Evolutionary conservation across 1,284 basidiomycete species (phyloP), one percentile per base, ranked within the genome.

Genomic region (Fomitopsis palustris): DNA sequence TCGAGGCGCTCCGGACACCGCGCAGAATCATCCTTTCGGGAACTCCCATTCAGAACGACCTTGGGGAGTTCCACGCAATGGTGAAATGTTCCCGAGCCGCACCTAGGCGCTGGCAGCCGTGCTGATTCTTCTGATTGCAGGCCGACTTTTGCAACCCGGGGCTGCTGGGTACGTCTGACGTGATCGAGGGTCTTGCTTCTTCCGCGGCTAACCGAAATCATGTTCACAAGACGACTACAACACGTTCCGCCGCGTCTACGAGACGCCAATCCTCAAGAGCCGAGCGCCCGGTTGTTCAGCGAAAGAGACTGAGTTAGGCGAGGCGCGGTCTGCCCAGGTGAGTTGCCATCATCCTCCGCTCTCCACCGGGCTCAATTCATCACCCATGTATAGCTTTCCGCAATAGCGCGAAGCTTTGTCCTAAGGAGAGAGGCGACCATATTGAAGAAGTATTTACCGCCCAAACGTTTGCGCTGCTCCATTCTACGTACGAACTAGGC

Each of bases 1-100:
- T 98, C 69, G 87, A 92, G 62, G 82, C 84, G 16, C 77, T 99
- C 39, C 79, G 78, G 56, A 94, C 92, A 1, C 81, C 81, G 4
- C 80, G 92, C 25, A 79, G 93, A 45, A 82, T 95, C 60, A 96
- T 99, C 55, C 79, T 99, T 3, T 96, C 96, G 0, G 97, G 97
- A 19, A 99, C 97, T 2, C 97, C 97, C 0, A 94, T 99, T 49
- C 94, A 99, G 74, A 99, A 99, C 72, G 94, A 98, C 71, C 78
- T 99, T 19, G 82, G 90, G 59, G 97, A 99, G 73, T 97, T 97
- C 70, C 96, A 96, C 74, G 85, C 95, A 4, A 98, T 98, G 95
- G 93, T 93, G 59, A 55, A 80, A 65, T 37, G n/a, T 17, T 23
- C 7, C 49, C 33, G n/a, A 23, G 49, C 31, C 31, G 2, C 25